Base-by-base conservation (phyloP, 495 filamentous ascomycete genomes). In the Letharia columbiana region DNA sequence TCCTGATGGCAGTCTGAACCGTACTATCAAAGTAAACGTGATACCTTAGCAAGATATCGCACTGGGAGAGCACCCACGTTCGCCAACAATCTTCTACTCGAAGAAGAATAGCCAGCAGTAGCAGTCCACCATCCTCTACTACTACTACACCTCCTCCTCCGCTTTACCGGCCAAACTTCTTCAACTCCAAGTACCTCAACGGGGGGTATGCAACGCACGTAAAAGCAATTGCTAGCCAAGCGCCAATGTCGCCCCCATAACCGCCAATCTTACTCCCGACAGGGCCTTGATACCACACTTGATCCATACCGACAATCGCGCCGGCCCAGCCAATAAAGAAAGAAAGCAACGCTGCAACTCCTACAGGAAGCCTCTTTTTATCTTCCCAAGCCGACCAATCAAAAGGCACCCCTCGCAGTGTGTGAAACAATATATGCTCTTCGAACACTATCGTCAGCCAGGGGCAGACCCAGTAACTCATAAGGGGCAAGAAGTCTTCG, bases 281-380 rank as follows among this genome's bases (percentile, higher is more conserved):
- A 0, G 82, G 84, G 0, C 86, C 86, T 44, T 77, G 73, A 69
- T 80, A 87, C 75, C 79, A 87, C n/a, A 79, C 73, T 73, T 88
- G 82, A 56, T 79, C 75, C 85, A 88, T 88, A 44, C 81, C 81
- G 13, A 89, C 69, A 35, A 87, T 78, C 0, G 83, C 83, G 1
- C 86, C 86, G 1, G 76, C 76, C 85, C 84, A 87, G 0, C 85
- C 86, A 41, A 86, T 66, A 31, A 84, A 65, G 67, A 85, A 88
- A 4, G 84, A 77, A 6, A 74, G 68, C 50, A 85, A 65, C 18
- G 86, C 86, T 3, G 86, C 85, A 20, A 81, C 67, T 0, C 86
- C 86, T 37, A 86, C 59, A 1, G 86, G 86, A 60, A 88, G 71
- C 57, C 77, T 77, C 4, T 73, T 72, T 39, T 73, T 72, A 65